Conservation (phyloP, 1,139 yeast genomes). For the Lodderomyces metapsilosis region DNA sequence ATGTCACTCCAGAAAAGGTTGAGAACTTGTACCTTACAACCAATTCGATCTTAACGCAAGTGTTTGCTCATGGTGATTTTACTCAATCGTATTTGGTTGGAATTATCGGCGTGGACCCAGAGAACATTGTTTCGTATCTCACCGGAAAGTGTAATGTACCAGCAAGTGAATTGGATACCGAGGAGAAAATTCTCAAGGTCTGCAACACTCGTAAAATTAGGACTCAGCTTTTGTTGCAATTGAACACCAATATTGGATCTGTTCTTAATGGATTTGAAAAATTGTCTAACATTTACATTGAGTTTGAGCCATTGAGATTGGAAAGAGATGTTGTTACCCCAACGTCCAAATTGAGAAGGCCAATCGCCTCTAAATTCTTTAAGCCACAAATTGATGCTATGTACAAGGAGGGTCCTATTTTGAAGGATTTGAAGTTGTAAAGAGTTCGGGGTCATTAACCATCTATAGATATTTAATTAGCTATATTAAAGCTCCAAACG, state of each 20-base stretch:
- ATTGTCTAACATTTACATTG: constrained; percentile 34
- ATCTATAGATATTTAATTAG: too few species aligned
- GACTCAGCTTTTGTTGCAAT: constrained; percentile 22
- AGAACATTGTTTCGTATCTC: constrained; percentile 21
- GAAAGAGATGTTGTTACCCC: constrained; percentile 43
- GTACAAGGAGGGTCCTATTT: constrained; percentile 28
- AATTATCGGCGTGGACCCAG: constrained; percentile 43
- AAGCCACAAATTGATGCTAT: constrained; percentile 19
- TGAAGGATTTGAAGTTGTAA: constrained; percentile 20
- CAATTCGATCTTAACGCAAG: constrained; percentile 52
- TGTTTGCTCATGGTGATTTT: constrained; percentile 48
- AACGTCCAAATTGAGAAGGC: constrained; percentile 41
- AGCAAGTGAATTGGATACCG: constrained; percentile 10
- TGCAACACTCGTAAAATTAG: constrained; percentile 27
- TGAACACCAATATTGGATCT: constrained; percentile 26
- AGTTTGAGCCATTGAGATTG: constrained; percentile 38
- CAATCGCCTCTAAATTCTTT: constrained; percentile 35
- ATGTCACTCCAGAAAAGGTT: constrained; percentile 75
- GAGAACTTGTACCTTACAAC: constrained; percentile 62
- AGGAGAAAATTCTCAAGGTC: constrained; percentile 20
- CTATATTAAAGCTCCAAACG: too few species aligned
- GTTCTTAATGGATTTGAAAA: constrained; percentile 36
- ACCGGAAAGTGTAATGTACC: constrained; percentile 14
- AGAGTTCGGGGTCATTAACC: background rate
- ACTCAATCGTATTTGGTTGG: constrained; percentile 29